A percentile compares a stretch with the other conserved stretches of the same genome.
phyloP scores from a whole-genome alignment of 768 basidiomycete species.

The Lyophyllum atratum region DNA sequence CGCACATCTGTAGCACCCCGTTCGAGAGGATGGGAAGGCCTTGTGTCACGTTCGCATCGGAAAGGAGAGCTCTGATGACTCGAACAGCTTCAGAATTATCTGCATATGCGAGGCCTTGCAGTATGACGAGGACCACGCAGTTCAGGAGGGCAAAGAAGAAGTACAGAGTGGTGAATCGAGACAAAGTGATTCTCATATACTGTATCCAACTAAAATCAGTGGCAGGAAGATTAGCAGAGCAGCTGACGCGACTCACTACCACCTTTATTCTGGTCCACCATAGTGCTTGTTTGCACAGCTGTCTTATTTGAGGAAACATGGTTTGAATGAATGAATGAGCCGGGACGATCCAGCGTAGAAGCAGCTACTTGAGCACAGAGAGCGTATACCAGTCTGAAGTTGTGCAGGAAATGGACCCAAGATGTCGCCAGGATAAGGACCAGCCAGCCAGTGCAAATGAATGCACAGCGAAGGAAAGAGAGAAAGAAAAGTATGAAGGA shows the following conservation, averaged over 20 bases:
- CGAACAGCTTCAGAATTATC: conserved; percentile 36
- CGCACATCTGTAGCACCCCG: conserved; percentile 36
- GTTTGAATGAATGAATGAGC: neutral
- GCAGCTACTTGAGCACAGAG: conserved; percentile 2
- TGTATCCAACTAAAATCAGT: conserved; percentile 17
- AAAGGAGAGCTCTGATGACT: conserved; percentile 33
- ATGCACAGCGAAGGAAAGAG: conserved; percentile 13
- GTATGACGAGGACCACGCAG: conserved; percentile 39
- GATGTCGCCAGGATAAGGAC: conserved; percentile 1
- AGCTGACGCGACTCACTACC: conserved; percentile 22
- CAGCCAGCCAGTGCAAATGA: conserved; percentile 14
- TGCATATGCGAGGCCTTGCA: conserved; percentile 40
- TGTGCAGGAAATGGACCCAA: neutral
- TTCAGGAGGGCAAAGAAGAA: conserved; percentile 46
- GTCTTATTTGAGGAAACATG: conserved; percentile 9
- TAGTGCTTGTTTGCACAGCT: conserved; percentile 20
- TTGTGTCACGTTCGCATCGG: conserved; percentile 24
- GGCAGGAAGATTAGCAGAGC: neutral
- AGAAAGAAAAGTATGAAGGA: neutral
- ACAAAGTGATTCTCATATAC: conserved; percentile 51
- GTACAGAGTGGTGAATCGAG: conserved; percentile 49
- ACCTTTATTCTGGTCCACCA: conserved; percentile 26
- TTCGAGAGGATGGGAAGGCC: conserved; percentile 24
- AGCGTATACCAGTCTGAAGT: neutral
- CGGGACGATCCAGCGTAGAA: neutral